phyloP scores from a whole-genome alignment of 2,329 filamentous ascomycete species.

The Fusarium annulatum region DNA sequence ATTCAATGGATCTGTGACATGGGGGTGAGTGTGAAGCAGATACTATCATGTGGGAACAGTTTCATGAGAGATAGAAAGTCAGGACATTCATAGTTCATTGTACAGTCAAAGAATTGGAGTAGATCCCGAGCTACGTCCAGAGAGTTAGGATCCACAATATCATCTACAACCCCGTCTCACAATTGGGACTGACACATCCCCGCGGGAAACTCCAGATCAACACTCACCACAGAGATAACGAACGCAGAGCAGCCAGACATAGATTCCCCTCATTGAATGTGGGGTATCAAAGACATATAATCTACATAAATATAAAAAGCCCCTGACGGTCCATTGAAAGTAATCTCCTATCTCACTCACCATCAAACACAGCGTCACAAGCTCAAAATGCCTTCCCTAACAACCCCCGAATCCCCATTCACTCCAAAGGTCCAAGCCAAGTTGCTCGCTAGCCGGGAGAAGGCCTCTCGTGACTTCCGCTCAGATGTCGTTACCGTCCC shows the following conservation, averaged over 20 bases:
- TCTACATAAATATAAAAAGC: background rate
- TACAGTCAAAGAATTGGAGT: background rate
- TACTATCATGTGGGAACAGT: background rate
- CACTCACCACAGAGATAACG: slow-evolving; percentile 11
- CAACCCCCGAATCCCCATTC: slow-evolving; percentile 19
- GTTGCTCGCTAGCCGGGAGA: slow-evolving; percentile 16
- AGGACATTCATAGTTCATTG: too few species aligned
- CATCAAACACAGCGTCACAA: background rate
- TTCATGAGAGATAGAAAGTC: accelerated
- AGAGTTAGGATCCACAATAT: background rate
- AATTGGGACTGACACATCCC: background rate
- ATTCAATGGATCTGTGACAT: background rate
- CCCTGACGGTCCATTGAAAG: background rate
- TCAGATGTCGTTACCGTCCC: slow-evolving; percentile 46
- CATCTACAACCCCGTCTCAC: background rate
- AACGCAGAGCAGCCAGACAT: background rate
- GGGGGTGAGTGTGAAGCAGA: background rate
- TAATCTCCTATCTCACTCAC: background rate
- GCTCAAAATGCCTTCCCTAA: slow-evolving; percentile 18
- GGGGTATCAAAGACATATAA: background rate
- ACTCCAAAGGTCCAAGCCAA: slow-evolving; percentile 25
- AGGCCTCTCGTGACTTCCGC: slow-evolving; percentile 42
- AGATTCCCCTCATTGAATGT: background rate
- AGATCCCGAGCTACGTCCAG: background rate
- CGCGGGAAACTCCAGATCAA: slow-evolving; percentile 21